phyloP scores from a whole-genome alignment of 2,329 filamentous ascomycete species.

The Ophiostoma perfectum region DNA sequence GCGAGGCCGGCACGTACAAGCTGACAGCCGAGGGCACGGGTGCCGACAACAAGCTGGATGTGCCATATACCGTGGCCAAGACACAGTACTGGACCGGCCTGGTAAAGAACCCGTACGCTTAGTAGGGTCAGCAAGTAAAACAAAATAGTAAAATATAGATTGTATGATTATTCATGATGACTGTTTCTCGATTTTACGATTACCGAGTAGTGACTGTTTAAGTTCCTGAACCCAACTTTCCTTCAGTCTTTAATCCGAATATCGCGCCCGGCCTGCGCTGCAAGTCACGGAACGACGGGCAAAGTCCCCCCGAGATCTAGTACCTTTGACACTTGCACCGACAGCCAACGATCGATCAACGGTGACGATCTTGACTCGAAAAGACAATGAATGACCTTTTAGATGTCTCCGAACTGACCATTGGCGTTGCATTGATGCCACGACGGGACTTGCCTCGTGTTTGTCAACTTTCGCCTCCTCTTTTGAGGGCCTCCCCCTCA shows the following conservation, averaged over 20 bases:
- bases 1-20: constrained; percentile 22
- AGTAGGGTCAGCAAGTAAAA: background rate
- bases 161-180: background rate
- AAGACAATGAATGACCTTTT: background rate
- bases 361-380: background rate
- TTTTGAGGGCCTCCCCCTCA: background rate
- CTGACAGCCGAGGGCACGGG: constrained; percentile 19
- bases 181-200: no score
- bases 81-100: constrained; percentile 23
- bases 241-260: background rate
- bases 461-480: background rate
- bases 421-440: background rate
- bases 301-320: background rate
- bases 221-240: no score
- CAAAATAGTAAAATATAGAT: background rate
- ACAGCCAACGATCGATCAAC: background rate
- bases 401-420: background rate
- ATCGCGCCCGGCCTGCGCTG: background rate
- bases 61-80: constrained; percentile 11
- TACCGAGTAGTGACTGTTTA: no score
- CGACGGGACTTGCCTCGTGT: background rate
- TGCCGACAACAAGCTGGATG: constrained; percentile 13
- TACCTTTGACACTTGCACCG: background rate
- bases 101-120: background rate
- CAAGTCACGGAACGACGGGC: background rate